Base-by-base conservation (phyloP, 768 basidiomycete species). In the Pleurotus platypus region DNA sequence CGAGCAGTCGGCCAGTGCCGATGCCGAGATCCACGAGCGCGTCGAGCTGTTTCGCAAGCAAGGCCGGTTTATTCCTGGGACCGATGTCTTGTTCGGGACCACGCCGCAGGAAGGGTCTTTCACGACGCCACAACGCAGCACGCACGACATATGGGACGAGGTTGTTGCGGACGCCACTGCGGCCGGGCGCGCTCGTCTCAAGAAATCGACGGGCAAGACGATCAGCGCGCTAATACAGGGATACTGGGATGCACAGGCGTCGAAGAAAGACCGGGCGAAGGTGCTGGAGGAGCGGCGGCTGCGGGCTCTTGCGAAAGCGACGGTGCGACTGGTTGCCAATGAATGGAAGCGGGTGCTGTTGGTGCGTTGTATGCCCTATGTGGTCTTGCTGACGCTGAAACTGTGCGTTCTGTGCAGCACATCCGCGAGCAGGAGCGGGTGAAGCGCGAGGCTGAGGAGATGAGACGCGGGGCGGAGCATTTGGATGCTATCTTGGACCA, bases 271-370 rank as follows among this genome's bases (percentile, higher is more conserved):
- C 27, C 82, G 77, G 66, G 79, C 78, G 15, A 75, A 70, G 57
- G 69, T 69, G 16, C 79, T 79, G 61, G 88, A 91, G 63, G 89
- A 92, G 72, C 82, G 80, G 68, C 77, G 86, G 26, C 60, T 90
- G 61, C 77, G 83, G 53, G 76, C 73, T 3, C 63, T 92, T 38
- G 90, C 90, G 11, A 91, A 89, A 72, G 79, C 82, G 18, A 86
- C 90, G 0, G 77, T 88, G 48, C 84, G 82, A 62, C 71, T 85
- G 63, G 84, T 97, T 26, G 78, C 81, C 27, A 78, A 77, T 6
- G 89, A 93, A 66, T 98, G 95, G 95, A 90, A 88, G 69, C 85
- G 90, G 65, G 94, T 91, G 6, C 84, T 94, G 46, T 85, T 85
- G 63, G 91, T 90, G 65, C 20, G 20, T 20, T 20, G 20, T 20